These are phyloP conservation scores for Populus hybrid DNA, from an alignment of 441 rosid genomes.

Conservation along the genomic window DNA sequence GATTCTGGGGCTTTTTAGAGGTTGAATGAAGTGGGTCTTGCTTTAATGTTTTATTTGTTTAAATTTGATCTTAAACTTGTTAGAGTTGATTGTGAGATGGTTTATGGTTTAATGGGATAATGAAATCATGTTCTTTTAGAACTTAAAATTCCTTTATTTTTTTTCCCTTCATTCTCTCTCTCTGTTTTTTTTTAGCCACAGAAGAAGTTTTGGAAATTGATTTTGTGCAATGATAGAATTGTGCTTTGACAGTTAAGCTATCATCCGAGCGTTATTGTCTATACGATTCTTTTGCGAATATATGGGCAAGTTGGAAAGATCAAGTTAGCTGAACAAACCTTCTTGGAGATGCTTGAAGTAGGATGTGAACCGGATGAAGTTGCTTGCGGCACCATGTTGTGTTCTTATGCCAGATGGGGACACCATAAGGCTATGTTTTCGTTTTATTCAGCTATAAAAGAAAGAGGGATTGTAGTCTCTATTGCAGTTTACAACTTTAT, in stretches of 20 bases:
- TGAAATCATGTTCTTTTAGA: background rate
- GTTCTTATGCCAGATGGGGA: conserved; percentile 96
- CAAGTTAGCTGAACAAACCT: conserved; percentile 72
- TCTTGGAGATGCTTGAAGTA: conserved; percentile 89
- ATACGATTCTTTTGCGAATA: background rate
- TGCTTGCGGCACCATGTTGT: conserved; percentile 93
- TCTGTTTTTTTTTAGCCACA: background rate
- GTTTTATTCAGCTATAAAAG: conserved; percentile 69
- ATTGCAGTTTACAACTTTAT: conserved; percentile 82
- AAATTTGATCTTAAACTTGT: background rate
- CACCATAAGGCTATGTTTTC: conserved; percentile 75
- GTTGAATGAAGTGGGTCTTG: background rate
- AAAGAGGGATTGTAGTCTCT: conserved; percentile 52
- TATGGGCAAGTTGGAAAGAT: conserved; percentile 93
- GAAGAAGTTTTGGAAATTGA: conserved; percentile 18
- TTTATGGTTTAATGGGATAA: background rate
- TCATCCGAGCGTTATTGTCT: too few relatives aligned
- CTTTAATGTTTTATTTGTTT: background rate
- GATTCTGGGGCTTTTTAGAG: background rate
- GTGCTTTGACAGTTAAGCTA: conserved; percentile 12
- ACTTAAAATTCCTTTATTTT: background rate
- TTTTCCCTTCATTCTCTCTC: background rate
- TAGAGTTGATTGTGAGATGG: background rate
- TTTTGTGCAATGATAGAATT: conserved; percentile 38
- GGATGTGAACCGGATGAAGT: conserved; percentile 92